Evolutionary conservation across 768 basidiomycete genomes (phyloP), one percentile per base, ranked within the genome.

Genomic region (Russula compacta): DNA sequence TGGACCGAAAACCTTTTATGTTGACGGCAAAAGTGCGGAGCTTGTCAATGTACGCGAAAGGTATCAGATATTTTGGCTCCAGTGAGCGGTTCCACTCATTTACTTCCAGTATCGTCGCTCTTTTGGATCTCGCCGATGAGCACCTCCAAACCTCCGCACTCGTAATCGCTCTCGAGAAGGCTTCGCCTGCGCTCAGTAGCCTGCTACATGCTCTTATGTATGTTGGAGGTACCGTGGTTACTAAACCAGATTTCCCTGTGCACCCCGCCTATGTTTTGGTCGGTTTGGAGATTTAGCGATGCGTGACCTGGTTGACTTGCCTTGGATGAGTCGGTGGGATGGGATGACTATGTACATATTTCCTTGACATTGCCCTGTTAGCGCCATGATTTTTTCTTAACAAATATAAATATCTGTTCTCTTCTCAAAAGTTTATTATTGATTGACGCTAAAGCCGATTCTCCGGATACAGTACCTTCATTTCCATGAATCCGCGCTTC

Each of bases 151-250:
- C 91, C 72, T 81, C 81, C 44, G 84, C 86, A 17, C 79, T 95
- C 46, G 80, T 93, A 62, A 91, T 95, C 65, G 86, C 81, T 40
- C 76, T 95, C 58, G 88, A 91, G 72, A 82, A 86, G 67, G 78
- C 84, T 0, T 87, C 84, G 44, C 81, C 83, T 17, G 81, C 80
- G 57, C 78, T 94, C 57, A 81, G 86, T 66, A 82, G 84, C 68
- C 76, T 93, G 59, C 77, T 95, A 40, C 93, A 95, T 70, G 87
- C 92, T 53, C 79, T 95, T 64, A 90, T 95, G 89, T 95, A 95
- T 73, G 89, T 94, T 55, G 92, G 92, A 64, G 92, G 89, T 58
- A 82, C 80, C 53, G 86, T 95, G 56, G 85, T 95, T 54, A 89
- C 90, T 56, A 86, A 83, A 70, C 87, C 89, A 57, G 83, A 82